Evolutionary conservation across 495 filamentous ascomycete genomes (phyloP), one percentile per base, ranked within the genome.

Genomic region (Talaromyces wortmannii): DNA sequence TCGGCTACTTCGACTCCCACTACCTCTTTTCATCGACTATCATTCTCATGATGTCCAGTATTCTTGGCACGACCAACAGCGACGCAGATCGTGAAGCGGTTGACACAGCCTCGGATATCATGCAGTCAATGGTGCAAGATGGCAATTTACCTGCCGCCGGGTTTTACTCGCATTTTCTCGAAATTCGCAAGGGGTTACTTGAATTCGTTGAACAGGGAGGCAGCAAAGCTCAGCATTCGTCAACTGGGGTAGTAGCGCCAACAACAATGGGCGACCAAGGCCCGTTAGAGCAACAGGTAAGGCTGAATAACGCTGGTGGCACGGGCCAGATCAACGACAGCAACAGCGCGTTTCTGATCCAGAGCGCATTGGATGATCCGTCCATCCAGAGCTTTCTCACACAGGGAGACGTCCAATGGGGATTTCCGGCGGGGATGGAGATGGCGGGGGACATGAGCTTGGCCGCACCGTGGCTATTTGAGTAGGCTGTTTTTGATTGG

Each of bases 1-100:
- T 65, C 53, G 64, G 64, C 5, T 67, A 63, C 36, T 63, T 61
- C 57, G 64, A 67, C 46, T 60, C 64, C 6, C 62, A 67, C 42
- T 61, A 67, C 32, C 56, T 67, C 6, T 67, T 67, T 45, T 65
- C 64, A 5, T 64, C 64, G 2, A 57, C 64, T 18, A 55, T 67
- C 31, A 61, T 67, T 29, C 53, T 64, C 42, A 59, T 65, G 36
- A 65, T 67, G 54, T 64, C 64, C 0, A 61, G 59, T 31, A 56
- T 65, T 45, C 57, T 67, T 55, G 57, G 60, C n/a, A 56, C 61
- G 5, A 57, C 52, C 6, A 57, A 57, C 18, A 48, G 44, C 50
- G 59, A 58, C 46, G 57, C 60, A 6, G 60, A 65, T 45, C 52
- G 52, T 7, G 43, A 55, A 45, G 54, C 57, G 11, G 59, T 65